Evolutionary conservation across 306 rosid genomes (phyloP).

Genomic region (Quercus bicolor): DNA sequence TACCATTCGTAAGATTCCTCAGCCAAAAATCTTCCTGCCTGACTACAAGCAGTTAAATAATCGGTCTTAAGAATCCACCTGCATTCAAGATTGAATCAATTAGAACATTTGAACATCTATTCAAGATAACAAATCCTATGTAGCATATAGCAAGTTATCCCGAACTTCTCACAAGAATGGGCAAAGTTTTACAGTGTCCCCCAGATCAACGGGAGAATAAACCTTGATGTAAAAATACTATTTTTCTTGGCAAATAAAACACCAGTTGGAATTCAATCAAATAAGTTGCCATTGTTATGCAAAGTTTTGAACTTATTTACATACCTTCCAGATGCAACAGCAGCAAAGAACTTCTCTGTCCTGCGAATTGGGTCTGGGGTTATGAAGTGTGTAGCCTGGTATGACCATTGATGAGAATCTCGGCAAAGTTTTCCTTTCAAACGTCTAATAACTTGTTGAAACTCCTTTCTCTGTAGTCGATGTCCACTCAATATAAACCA

Average conservation of each 20-base stretch:
- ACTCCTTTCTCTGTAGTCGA: slow-evolving; percentile 71
- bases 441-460: slow-evolving; percentile 63
- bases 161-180: neutral
- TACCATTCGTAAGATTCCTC: slow-evolving; percentile 95
- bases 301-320: neutral
- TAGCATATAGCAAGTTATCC: neutral
- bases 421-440: slow-evolving; percentile 80
- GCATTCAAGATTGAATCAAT: slow-evolving; percentile 28
- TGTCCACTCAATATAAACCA: slow-evolving; percentile 78
- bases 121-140: neutral
- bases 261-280: neutral
- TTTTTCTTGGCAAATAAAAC: neutral
- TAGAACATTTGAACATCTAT: slow-evolving; percentile 9
- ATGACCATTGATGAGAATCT: slow-evolving; percentile 93
- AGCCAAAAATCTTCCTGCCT: slow-evolving; percentile 57
- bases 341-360: slow-evolving; percentile 91
- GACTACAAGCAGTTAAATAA: slow-evolving; percentile 65
- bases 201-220: neutral
- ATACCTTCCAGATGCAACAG: slow-evolving; percentile 95
- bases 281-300: neutral
- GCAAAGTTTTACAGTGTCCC: neutral
- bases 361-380: slow-evolving; percentile 75
- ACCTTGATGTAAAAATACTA: neutral
- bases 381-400: slow-evolving; percentile 92
- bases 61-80: slow-evolving; percentile 96